Percentiles rank a stretch among this genome's conserved stretches.
Evolutionary conservation across 2,329 filamentous ascomycete genomes (phyloP).

Genomic region (Coleophoma cylindrospora): DNA sequence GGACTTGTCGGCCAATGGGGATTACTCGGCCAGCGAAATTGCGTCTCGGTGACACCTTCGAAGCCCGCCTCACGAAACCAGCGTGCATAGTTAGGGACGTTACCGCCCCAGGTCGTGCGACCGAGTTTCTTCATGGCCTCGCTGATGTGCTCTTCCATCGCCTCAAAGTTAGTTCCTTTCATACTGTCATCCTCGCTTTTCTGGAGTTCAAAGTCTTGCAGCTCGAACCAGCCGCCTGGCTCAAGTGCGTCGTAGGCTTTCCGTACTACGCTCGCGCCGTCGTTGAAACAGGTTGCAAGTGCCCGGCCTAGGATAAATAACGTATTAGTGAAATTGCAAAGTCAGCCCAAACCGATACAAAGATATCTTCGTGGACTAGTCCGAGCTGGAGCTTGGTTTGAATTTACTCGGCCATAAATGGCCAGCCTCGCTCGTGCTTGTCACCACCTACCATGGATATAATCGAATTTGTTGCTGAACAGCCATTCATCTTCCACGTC

Average conservation of each 20-base stretch:
- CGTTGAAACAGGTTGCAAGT: background rate
- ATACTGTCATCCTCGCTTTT: background rate
- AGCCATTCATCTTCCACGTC: slow-evolving; percentile 45
- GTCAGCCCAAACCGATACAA: too few species aligned
- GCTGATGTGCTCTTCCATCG: background rate
- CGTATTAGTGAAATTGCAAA: too few species aligned
- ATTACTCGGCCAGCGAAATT: slow-evolving; percentile 43
- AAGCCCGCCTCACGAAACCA: slow-evolving; percentile 46
- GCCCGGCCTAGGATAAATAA: too few species aligned
- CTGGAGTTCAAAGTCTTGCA: slow-evolving; percentile 17
- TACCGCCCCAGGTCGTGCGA: background rate
- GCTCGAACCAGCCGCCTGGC: slow-evolving; percentile 24
- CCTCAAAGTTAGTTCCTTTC: background rate
- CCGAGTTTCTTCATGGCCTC: background rate
- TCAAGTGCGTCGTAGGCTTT: slow-evolving; percentile 1
- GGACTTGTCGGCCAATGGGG: slow-evolving; percentile 41
- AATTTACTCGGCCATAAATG: too few species aligned
- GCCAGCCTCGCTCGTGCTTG: too few species aligned
- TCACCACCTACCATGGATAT: slow-evolving; percentile 40
- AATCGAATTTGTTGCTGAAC: slow-evolving; percentile 40
- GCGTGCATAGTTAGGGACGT: slow-evolving; percentile 22
- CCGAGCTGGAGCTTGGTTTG: too few species aligned
- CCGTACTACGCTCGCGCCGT: background rate
- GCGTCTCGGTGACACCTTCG: slow-evolving; percentile 39
- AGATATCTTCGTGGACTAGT: too few species aligned